Conservation (phyloP, 2,329 filamentous ascomycete species). For the Alternaria ventricosa region DNA sequence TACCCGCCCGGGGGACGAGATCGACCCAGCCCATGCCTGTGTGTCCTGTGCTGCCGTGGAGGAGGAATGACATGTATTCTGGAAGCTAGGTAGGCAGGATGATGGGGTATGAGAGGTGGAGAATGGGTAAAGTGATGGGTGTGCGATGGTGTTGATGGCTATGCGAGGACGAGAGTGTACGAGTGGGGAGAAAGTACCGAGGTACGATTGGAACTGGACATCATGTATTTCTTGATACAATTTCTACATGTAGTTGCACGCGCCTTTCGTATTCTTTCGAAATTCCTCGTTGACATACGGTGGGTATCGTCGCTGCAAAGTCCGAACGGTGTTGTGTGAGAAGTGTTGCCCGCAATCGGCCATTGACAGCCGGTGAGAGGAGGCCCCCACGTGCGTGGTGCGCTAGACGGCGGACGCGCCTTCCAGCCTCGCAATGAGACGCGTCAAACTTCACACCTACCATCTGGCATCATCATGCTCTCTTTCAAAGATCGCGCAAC, state of each 20-base stretch:
- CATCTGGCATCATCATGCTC: not conserved
- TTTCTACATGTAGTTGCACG: not conserved
- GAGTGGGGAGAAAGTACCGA: not conserved
- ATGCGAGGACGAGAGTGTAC: not conserved
- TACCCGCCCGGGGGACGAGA: conserved; percentile 41
- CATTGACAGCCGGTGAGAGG: not conserved
- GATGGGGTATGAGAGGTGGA: not conserved
- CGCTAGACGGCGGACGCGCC: not conserved
- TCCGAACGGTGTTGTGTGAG: too few species aligned
- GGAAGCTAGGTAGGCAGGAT: not conserved
- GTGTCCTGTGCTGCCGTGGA: conserved; percentile 39
- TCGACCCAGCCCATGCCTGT: conserved; percentile 50
- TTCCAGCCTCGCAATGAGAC: not conserved
- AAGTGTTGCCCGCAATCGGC: not conserved
- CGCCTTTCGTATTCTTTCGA: not conserved
- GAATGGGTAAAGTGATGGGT: not conserved
- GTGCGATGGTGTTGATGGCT: not conserved
- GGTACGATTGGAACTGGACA: not conserved
- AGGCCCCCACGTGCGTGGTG: not conserved
- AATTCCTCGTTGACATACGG: not conserved
- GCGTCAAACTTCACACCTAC: not conserved
- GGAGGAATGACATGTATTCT: conserved; percentile 38
- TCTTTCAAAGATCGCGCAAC: not conserved
- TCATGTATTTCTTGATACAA: not conserved
- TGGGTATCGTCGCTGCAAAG: not conserved